Percentiles rank a stretch among this genome's conserved stretches.
These are phyloP conservation scores for Macrolepiota dolichaula DNA, from an alignment of 768 basidiomycete species.

Conservation along the genomic window DNA sequence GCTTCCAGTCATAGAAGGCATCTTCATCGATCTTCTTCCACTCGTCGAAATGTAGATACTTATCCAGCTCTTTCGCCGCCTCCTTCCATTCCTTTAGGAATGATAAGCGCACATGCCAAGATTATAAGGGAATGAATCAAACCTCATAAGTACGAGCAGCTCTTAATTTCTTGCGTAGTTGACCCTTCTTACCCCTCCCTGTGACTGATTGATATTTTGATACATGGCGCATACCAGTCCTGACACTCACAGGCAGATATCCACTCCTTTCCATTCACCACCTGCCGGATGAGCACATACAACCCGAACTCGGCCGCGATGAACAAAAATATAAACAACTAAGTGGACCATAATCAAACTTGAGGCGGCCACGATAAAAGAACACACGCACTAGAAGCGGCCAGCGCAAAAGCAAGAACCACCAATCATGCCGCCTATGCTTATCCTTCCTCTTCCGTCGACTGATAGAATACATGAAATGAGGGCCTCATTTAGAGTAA, in stretches of 20 bases:
- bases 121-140: slow-evolving; percentile 12
- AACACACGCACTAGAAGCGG: slow-evolving; percentile 64
- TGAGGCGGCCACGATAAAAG: background rate
- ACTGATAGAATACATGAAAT: background rate
- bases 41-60: slow-evolving; percentile 77
- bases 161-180: slow-evolving; percentile 71
- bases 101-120: background rate
- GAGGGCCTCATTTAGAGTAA: background rate
- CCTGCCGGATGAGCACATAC: slow-evolving; percentile 85
- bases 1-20: slow-evolving; percentile 86
- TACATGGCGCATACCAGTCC: background rate
- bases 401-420: slow-evolving; percentile 81
- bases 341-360: slow-evolving; percentile 1
- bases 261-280: slow-evolving; percentile 95
- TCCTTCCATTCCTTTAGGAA: slow-evolving; percentile 77
- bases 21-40: slow-evolving; percentile 93
- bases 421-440: slow-evolving; percentile 59
- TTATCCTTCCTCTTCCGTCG: slow-evolving; percentile 33
- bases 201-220: background rate
- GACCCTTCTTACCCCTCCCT: slow-evolving; percentile 88
- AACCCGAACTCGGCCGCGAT: slow-evolving; percentile 82
- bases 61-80: slow-evolving; percentile 74
- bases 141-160: slow-evolving; percentile 74
- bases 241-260: slow-evolving; percentile 70
- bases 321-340: slow-evolving; percentile 82